Evolutionary conservation across 2,329 filamentous ascomycete genomes (phyloP).

Genomic region (Decorospora gaudefroyi): DNA sequence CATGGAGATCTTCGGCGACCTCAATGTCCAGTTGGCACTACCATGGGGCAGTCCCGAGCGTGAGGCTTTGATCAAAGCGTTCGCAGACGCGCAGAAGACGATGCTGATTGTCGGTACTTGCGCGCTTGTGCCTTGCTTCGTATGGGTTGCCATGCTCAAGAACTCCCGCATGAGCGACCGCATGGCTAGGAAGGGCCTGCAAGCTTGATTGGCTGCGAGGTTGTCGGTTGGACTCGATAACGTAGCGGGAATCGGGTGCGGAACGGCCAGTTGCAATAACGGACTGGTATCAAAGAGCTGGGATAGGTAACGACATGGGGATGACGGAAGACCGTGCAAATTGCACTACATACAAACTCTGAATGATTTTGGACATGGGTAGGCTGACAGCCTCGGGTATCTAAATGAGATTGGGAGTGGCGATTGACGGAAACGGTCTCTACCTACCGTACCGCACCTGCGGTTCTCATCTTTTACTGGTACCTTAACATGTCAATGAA

Average conservation of each 20-base stretch:
- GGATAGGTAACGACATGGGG: too few relatives aligned
- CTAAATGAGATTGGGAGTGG: background rate
- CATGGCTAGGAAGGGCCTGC: conserved; percentile 13
- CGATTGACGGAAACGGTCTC: background rate
- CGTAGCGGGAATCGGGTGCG: background rate
- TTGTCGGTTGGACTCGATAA: background rate
- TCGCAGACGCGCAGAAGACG: conserved; percentile 36
- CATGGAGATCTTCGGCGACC: conserved; percentile 42
- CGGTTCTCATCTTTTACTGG: too few relatives aligned
- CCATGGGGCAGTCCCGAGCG: conserved; percentile 54
- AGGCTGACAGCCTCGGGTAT: background rate
- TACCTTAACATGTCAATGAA: too few relatives aligned
- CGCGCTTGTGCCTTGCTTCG: conserved; percentile 29
- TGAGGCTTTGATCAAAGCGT: conserved; percentile 42
- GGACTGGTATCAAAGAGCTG: too few relatives aligned
- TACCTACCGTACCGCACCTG: background rate
- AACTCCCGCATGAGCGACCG: conserved; percentile 24
- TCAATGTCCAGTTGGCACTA: conserved; percentile 60
- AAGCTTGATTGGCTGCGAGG: conserved; percentile 7
- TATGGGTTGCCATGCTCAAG: conserved; percentile 30
- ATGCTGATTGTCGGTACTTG: conserved; percentile 39
- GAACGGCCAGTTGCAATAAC: background rate
- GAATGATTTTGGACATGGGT: background rate
- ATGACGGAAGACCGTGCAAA: background rate
- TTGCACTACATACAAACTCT: background rate